Evolutionary conservation across 495 filamentous ascomycete species (phyloP), one percentile per base, ranked within the genome.

Genomic region (Chaetomium cochliodes): DNA sequence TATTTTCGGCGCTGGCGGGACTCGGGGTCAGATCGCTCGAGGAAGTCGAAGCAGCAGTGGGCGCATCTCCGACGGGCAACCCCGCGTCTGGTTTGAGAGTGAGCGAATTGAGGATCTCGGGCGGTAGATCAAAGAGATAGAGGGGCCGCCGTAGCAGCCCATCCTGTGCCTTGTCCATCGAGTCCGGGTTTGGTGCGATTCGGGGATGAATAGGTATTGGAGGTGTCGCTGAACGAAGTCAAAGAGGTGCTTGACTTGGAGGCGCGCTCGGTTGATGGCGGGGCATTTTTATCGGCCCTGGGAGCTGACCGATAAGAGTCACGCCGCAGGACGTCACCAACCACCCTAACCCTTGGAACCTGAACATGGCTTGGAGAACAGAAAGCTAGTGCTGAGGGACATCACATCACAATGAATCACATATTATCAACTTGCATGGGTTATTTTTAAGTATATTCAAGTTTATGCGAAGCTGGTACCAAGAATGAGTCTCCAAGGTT

Each of bases 41-140:
- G 6, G 54, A 15, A 5, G 39, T 41, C 0, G 22, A 13, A 7
- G 55, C 41, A 7, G 55, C 41, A 13, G 33, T 39, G 6, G 68
- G 67, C 57, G 39, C 49, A 37, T 75, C 70, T 58, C 63, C 64
- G 26, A 67, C 56, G 52, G 71, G 67, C 57, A 72, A 57, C 63
- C 78, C 61, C 25, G 73, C 74, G 53, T 78, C 77, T 26, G 77
- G 73, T 76, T 88, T 91, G 58, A 82, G 77, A 23, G 81, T 75
- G 62, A 98, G 77, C 9, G 88, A 90, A 49, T 78, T 73, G 55
- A 97, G 84, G 65, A 97, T 82, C 72, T 92, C 87, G 61, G 80
- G 74, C 12, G 93, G 92, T 25, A 98, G 85, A 73, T 96, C 89
- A 75, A 93, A 98, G 51, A 96, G 90, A 61, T 82, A 82, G 42